Evolutionary conservation across 2,329 filamentous ascomycete genomes (phyloP).

Genomic region (Calonectria pteridis): DNA sequence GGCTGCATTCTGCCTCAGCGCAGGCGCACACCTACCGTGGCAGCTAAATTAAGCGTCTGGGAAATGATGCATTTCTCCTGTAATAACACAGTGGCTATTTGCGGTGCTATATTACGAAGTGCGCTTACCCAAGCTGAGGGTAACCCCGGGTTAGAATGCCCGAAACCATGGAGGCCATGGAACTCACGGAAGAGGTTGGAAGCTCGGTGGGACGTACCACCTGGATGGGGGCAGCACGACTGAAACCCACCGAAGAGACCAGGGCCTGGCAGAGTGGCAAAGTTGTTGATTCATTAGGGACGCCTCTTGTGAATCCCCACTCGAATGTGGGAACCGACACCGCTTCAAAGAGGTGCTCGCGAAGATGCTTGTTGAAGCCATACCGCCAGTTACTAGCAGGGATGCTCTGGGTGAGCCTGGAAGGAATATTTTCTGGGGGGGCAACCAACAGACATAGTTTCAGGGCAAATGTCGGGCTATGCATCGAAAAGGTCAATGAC

Average conservation of each 20-base stretch:
- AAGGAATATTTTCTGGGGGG: neutral
- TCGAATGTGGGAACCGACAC: slow-evolving; percentile 1
- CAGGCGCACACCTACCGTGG: neutral
- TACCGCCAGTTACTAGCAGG: slow-evolving; percentile 5
- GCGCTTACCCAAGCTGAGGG: neutral
- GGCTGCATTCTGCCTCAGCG: neutral
- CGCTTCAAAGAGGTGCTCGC: neutral
- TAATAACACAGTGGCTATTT: neutral
- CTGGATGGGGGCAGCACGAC: neutral
- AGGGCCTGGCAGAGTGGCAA: neutral
- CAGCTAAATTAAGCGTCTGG: neutral
- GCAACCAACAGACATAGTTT: neutral
- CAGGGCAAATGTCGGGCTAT: neutral
- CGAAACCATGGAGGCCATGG: neutral
- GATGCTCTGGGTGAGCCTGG: neutral
- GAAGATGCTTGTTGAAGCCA: slow-evolving; percentile 1
- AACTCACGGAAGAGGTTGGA: neutral
- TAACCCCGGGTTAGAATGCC: neutral
- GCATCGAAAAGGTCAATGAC: neutral
- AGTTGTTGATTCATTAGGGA: slow-evolving; percentile 1
- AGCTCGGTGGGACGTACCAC: neutral
- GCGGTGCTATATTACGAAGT: neutral
- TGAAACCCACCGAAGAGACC: neutral
- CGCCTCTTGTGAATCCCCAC: neutral
- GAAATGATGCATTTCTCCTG: neutral